Evolutionary conservation across 169 alveolate genomes (phyloP), one percentile per base, ranked within the genome.

Genomic region (Eimeria sp.): DNA sequence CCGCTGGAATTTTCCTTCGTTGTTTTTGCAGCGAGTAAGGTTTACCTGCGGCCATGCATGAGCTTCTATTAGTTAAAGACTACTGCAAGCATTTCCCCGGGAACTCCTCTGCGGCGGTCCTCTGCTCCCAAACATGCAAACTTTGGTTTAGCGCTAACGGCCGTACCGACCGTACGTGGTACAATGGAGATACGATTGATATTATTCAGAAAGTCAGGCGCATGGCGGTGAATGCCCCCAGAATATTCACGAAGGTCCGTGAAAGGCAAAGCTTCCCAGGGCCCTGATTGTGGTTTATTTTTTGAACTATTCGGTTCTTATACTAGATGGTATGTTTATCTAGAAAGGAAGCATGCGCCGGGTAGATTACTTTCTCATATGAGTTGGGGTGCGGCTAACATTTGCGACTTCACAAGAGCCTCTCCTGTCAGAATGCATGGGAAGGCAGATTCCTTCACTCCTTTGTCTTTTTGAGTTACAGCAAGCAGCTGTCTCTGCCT

Each of bases 191-290:
- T 40, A 13, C 33, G 83, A 74, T 40, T 74, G 49, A 40, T 74
- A 18, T 6, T 78, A 27, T 18, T 43, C 88, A 78, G 88, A 78
- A 78, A 49, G 88, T 78, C 71, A 52, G 88, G 66, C 68, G 52
- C 49, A 43, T 78, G 52, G 43, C 49, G 16, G n/a, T 27, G 25
- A n/a, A 78, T 49, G 54, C 83, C 33, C 56, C 10, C 4, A 40
- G 56, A 6, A 23, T 37, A 40, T 40, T 11, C 33, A 1, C 56
- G 56, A 40, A 40, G 56, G 16, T 27, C 23, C 20, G 56, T 74
- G 83, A 54, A 74, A 6, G 54, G 43, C 83, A 74, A 30, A 16
- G 83, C 83, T 71, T 49, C 1, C 27, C n/a, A 37, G 52, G n/a
- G 54, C 54, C 54, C 56, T 1, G 33, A 74, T 74, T 40, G 58